Evolutionary conservation across 2,329 filamentous ascomycete species (phyloP).

Genomic region (Botryotinia narcissicola): DNA sequence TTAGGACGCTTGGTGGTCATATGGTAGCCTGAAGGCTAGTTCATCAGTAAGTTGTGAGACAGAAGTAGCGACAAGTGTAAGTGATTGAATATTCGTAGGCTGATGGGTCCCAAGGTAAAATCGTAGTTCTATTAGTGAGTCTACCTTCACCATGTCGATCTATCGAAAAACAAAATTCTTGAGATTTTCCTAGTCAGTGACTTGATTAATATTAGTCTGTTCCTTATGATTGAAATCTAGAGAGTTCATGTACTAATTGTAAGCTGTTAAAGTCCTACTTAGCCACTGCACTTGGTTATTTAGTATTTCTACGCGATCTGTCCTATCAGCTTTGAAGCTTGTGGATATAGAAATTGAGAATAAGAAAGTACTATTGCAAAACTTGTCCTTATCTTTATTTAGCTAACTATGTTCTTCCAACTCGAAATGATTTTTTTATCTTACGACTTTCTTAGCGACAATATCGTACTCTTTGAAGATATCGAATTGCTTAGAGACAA

Average conservation of each 20-base stretch:
- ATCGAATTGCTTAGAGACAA: neutral
- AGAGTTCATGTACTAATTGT: neutral
- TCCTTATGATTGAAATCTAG: neutral
- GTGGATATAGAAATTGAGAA: neutral
- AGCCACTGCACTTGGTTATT: neutral
- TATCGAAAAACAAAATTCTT: neutral
- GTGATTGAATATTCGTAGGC: neutral
- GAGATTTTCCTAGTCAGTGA: neutral
- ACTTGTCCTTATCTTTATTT: neutral
- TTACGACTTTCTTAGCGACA: neutral
- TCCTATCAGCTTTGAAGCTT: neutral
- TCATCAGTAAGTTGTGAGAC: neutral
- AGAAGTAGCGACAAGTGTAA: neutral
- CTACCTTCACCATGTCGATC: neutral
- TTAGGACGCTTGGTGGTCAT: fast-evolving
- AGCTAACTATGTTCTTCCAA: no score
- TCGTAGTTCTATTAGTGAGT: neutral
- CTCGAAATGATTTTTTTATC: neutral
- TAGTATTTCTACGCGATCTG: neutral
- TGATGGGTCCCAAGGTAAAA: neutral
- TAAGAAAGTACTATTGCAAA: no score
- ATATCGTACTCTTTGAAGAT: neutral
- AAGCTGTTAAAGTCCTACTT: neutral
- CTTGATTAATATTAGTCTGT: neutral
- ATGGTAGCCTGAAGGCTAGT: neutral